Evolutionary conservation across 2,329 filamentous ascomycete species (phyloP).

Genomic region (Penicillium freii): DNA sequence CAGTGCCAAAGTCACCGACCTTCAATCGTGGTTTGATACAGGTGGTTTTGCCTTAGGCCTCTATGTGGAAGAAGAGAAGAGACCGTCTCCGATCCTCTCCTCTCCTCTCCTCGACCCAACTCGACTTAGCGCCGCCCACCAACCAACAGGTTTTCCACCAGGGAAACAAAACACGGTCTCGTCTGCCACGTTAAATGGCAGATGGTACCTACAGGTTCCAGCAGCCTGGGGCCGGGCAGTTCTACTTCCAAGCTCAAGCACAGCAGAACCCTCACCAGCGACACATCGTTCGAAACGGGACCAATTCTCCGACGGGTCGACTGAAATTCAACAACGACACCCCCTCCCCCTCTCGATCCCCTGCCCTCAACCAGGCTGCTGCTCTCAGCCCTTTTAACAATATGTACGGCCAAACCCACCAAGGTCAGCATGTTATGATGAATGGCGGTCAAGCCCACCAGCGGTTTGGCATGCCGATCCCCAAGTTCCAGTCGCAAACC

Average conservation of each 20-base stretch:
- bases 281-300: slow-evolving; percentile 46
- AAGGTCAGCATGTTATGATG: slow-evolving; percentile 52
- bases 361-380: slow-evolving; percentile 43
- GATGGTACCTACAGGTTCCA: slow-evolving; percentile 56
- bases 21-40: slow-evolving; percentile 20
- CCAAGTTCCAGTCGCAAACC: slow-evolving; percentile 48
- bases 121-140: slow-evolving; percentile 25
- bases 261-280: slow-evolving; percentile 46
- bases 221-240: slow-evolving; percentile 54
- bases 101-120: slow-evolving; percentile 30
- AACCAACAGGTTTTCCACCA: slow-evolving; percentile 28
- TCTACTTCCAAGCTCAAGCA: slow-evolving; percentile 46
- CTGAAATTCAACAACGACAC: slow-evolving; percentile 48
- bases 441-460: slow-evolving; percentile 50
- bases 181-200: slow-evolving; percentile 54
- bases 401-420: slow-evolving; percentile 50
- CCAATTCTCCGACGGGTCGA: slow-evolving; percentile 47
- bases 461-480: slow-evolving; percentile 50
- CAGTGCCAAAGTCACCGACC: slow-evolving; percentile 15
- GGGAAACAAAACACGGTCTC: slow-evolving; percentile 42
- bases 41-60: slow-evolving; percentile 38
- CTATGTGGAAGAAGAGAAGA: slow-evolving; percentile 53
- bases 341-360: slow-evolving; percentile 50
- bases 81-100: slow-evolving; percentile 42
- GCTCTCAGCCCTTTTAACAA: slow-evolving; percentile 44